A percentile compares a stretch with the other conserved stretches of the same genome.
These are phyloP conservation scores for Zarea fungicola DNA, from an alignment of 2,329 filamentous ascomycete genomes.

Conservation along the genomic window DNA sequence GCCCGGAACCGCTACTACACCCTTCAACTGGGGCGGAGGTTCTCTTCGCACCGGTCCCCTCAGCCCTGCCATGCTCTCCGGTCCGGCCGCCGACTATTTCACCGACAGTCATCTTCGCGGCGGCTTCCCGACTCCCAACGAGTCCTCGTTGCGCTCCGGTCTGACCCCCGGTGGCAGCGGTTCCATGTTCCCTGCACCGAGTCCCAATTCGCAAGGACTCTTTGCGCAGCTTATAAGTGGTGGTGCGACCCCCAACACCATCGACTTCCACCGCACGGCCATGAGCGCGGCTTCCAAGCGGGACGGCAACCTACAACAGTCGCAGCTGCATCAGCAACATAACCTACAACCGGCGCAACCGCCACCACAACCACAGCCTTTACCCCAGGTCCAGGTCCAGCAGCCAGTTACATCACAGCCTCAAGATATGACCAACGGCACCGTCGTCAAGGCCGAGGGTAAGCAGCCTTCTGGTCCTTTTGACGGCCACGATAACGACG, in stretches of 20 bases:
- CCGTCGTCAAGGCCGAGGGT: constrained; percentile 40
- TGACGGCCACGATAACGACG: constrained; percentile 88
- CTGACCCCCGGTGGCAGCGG: constrained; percentile 91
- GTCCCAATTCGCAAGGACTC: constrained; percentile 78
- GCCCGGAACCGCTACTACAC: constrained; percentile 65
- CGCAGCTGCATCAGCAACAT: constrained; percentile 36
- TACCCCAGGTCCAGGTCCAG: not conserved
- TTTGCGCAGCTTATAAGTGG: constrained; percentile 75
- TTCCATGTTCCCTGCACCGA: constrained; percentile 93
- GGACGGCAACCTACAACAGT: constrained; percentile 27
- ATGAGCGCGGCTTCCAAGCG: constrained; percentile 69
- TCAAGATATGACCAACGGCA: constrained; percentile 43
- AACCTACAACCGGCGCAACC: constrained; percentile 23
- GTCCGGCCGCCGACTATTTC: constrained; percentile 82
- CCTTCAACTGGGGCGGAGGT: constrained; percentile 74
- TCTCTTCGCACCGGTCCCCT: constrained; percentile 87
- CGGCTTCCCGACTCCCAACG: constrained; percentile 91
- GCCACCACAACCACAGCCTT: constrained; percentile 16
- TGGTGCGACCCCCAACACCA: constrained; percentile 79
- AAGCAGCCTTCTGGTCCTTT: constrained; percentile 61
- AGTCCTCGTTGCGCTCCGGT: constrained; percentile 86
- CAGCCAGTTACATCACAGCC: constrained; percentile 46
- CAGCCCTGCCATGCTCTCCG: constrained; percentile 95
- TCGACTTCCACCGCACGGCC: constrained; percentile 93
- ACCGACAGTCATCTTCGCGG: constrained; percentile 72